Evolutionary conservation across 306 rosid genomes (phyloP), one percentile per base, ranked within the genome.

Genomic region (Myrica gale): DNA sequence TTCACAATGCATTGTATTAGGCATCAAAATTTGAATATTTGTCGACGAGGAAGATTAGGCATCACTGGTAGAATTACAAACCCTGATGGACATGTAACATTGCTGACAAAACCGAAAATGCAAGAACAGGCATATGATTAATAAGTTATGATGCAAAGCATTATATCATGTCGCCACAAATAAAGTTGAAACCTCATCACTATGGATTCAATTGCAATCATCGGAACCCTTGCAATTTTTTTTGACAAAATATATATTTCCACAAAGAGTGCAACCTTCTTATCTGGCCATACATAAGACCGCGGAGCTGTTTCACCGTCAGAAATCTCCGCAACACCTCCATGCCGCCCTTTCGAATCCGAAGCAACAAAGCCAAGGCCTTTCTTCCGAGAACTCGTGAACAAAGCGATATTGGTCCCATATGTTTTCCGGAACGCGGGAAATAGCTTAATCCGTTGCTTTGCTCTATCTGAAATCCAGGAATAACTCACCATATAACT

Each of bases 221-320:
- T 55, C n/a, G 54, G 65, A 11, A 13, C 6, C 10, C 70, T 42
- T 5, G 47, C 10, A 48, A 20, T 26, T 42, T 67, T 65, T 17
- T 45, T 54, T 7, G 17, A 48, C 5, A 12, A 12, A 19, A 71
- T 48, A 42, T 17, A 42, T 2, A 76, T 47, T 42, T 3, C 42
- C 21, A 69, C n/a, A 75, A 32, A 62, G 23, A 39, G 58, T 4
- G 23, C 63, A 77, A 92, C 96, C 97, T 87, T 89, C 58, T 57
- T 75, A 82, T 90, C 90, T 9, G 90, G 84, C 98, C 98, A 94
- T 13, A 76, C 76, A 43, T 83, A 92, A 70, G 79, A 85, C 62
- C 73, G 69, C 26, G 79, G 89, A n/a, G 84, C 48, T 39, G 82
- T 60, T 70, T 80, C 83, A 47, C 85, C 74, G 71, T 90, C 87